Base-by-base conservation (phyloP, 768 basidiomycete species). In the Psilocybe cyanescens region DNA sequence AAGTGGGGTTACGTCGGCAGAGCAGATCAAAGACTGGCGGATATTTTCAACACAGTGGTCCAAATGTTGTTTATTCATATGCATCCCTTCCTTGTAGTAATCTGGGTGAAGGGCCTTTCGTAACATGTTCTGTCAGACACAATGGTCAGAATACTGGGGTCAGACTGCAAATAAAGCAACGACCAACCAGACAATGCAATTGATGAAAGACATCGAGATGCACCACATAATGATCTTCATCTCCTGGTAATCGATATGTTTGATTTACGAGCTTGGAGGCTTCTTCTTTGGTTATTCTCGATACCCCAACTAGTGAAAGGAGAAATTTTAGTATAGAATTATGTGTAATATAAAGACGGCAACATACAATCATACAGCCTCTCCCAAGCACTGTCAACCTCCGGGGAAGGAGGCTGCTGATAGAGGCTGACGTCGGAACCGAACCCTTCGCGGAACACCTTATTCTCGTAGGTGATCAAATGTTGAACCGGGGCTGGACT, bases 151-250 rank as follows among this genome's bases (percentile, higher is more conserved):
- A 41, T 41, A 16, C 7, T n/a, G 35, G 14, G 28, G 8, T 35
- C 44, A 39, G 44, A 12, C 16, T 11, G 39, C 17, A 30, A 46
- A 17, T 2, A 33, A 17, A 37, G 3, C 8, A 2, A 64, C 70
- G 9, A 44, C 41, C 41, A 28, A 75, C 74, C 59, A 74, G 48
- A 52, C 74, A 75, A 59, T 73, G 73, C 7, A 73, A 63, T 48
- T 72, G 68, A 48, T 73, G 74, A 59, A 70, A 73, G 3, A 74
- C 69, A 29, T 71, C 68, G 9, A 72, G 66, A 7, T 64, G 55
- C 8, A 70, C 56, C 4, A 70, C 65, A 50, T 71, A 72, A 45
- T 71, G 59, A 6, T 66, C 67, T 45, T 69, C 61, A 30, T 72
- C 67, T 3, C 67, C 67, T 14, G 65, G 67, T 30, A 73, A 65